Evolutionary conservation across 306 rosid species (phyloP).

Genomic region (Pachyrhizus erosus): DNA sequence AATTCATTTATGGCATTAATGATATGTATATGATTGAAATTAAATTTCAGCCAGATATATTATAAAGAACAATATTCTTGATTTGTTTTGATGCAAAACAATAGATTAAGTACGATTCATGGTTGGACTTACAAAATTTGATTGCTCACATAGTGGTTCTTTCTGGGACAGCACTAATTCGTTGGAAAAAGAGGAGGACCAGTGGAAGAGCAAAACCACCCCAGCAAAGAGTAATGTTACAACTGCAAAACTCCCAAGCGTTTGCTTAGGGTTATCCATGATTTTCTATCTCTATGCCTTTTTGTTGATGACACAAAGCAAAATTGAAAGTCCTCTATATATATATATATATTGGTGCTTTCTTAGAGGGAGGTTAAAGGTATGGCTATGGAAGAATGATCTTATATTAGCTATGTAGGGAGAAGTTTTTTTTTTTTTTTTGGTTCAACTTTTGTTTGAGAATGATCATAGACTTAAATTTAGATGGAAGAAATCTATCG

Average conservation of each 20-base stretch:
- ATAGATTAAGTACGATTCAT: too few species aligned
- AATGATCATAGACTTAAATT: neutral
- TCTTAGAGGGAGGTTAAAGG: neutral
- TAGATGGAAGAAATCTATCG: neutral
- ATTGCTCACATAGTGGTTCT: neutral
- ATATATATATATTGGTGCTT: neutral
- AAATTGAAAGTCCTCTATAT: neutral
- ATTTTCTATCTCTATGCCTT: neutral
- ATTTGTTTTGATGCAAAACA: neutral
- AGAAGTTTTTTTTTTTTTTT: neutral
- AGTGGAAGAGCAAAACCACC: constrained; percentile 38
- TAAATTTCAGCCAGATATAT: neutral
- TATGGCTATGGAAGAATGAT: neutral
- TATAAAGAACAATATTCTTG: neutral
- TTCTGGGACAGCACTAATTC: constrained; percentile 30
- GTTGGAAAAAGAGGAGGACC: constrained; percentile 48
- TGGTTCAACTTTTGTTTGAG: neutral
- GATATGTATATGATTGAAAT: neutral
- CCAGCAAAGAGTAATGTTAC: constrained; percentile 47
- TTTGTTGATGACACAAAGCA: neutral
- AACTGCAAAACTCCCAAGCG: constrained; percentile 35
- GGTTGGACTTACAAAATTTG: constrained; percentile 44
- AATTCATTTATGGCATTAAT: too few species aligned
- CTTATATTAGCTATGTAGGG: neutral
- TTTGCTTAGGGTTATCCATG: constrained; percentile 45